Base-by-base conservation (phyloP, 148 eudicot genomes). In the Silene conica region DNA sequence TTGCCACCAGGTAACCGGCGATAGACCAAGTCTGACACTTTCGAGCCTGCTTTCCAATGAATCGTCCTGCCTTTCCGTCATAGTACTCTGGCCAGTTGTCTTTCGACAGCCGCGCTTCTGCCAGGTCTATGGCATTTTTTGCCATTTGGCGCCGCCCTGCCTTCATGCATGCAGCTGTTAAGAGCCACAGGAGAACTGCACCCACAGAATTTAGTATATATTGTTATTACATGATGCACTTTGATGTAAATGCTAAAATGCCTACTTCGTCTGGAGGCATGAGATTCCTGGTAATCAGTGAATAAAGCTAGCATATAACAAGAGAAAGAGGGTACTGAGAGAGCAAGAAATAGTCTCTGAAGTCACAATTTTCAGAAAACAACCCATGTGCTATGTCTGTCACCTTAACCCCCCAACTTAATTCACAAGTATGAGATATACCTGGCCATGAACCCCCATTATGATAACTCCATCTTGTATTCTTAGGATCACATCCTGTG, bases 381-480 rank as follows among this genome's bases (percentile, higher is more conserved):
- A 34, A 34, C 41, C 41, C 0, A 34, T 34, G 41, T 34, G 41
- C 41, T 34, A 34, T 34, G 41, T 34, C 41, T 0, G 6, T 34
- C 41, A 34, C 41, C 41, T 34, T 34, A 34, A 34, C n/a, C 31
- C 5, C 41, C 41, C 41, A 34, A 34, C 41, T 3, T 34, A 34
- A 34, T 34, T 34, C 41, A 34, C 41, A 6, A 34, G 41, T 34
- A 34, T 48, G 54, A 48, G 3, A 65, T 67, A 58, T 90, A 93
- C 98, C 98, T 82, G 98, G 98, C 98, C 98, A 93, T 31, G 98
- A 93, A 48, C 98, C 98, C 38, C 93, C 98, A 72, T 93, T 93
- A 79, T 93, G 98, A 77, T 93, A 93, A 70, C 98, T 93, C 98
- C 98, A 93, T 82, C 98, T 81, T 25, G 98, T 93, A 65, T 93